Percentiles rank a stretch among this genome's conserved stretches.
Conservation (phyloP, 805 yeast genomes). For the Kuraishia piskuri region DNA sequence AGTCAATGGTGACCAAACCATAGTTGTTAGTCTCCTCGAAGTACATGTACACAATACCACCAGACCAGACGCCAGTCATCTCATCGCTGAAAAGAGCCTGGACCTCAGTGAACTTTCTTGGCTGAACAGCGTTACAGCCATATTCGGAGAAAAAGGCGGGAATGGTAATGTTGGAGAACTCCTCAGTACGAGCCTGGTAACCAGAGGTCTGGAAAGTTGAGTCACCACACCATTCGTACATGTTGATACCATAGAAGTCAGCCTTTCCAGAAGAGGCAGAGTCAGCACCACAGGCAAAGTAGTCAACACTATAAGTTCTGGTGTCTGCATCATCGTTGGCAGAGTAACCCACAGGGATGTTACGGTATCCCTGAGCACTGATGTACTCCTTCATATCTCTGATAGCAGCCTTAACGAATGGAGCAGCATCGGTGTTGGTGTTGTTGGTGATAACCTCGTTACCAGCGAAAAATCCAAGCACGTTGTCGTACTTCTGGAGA, state of each 20-base stretch:
- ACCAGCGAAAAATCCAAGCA: slow-evolving; percentile 81
- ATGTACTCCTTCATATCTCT: slow-evolving; percentile 72
- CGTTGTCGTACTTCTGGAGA: slow-evolving; percentile 62
- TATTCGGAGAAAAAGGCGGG: slow-evolving; percentile 79
- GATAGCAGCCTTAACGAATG: slow-evolving; percentile 76
- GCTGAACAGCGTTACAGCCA: slow-evolving; percentile 64
- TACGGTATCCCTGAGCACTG: slow-evolving; percentile 47
- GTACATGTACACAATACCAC: slow-evolving; percentile 86
- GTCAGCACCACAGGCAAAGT: slow-evolving; percentile 65
- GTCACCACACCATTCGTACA: slow-evolving; percentile 84
- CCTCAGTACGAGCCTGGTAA: slow-evolving; percentile 53
- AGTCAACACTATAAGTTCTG: slow-evolving; percentile 62
- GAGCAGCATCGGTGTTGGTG: slow-evolving; percentile 65
- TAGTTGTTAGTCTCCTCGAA: slow-evolving; percentile 68
- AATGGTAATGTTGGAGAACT: slow-evolving; percentile 55
- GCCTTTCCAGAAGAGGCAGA: slow-evolving; percentile 38
- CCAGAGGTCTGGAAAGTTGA: slow-evolving; percentile 56
- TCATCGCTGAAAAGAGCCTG: slow-evolving; percentile 50
- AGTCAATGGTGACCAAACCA: slow-evolving; percentile 56
- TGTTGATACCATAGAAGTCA: slow-evolving; percentile 82
- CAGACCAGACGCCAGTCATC: slow-evolving; percentile 84
- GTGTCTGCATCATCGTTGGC: slow-evolving; percentile 67
- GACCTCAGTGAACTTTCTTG: slow-evolving; percentile 71
- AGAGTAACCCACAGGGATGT: slow-evolving; percentile 75
- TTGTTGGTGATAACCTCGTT: slow-evolving; percentile 70